Evolutionary conservation across 2,329 filamentous ascomycete genomes (phyloP).

Genomic region (Leptoxyphium fumago): DNA sequence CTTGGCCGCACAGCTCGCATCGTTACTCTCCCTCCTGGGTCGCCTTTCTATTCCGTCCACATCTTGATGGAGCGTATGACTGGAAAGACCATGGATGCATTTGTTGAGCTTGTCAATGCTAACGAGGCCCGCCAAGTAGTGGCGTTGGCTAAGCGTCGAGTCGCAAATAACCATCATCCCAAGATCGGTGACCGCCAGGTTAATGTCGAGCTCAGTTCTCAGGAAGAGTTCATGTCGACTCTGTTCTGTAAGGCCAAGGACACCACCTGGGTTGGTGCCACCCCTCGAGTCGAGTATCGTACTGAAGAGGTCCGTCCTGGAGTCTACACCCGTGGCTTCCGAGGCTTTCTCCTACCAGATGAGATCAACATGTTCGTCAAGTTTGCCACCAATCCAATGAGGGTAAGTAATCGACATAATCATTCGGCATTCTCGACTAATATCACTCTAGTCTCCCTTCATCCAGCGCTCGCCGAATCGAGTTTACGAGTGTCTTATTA

Average conservation of each 20-base stretch:
- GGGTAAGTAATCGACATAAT: conserved; percentile 25
- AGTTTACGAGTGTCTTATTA: conserved; percentile 38
- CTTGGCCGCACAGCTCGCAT: conserved; percentile 29
- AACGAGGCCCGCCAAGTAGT: conserved; percentile 26
- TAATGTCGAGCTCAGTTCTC: conserved; percentile 30
- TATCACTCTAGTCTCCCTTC: conserved; percentile 30
- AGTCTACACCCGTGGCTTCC: conserved; percentile 34
- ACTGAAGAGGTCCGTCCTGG: conserved; percentile 31
- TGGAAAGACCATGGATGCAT: conserved; percentile 42
- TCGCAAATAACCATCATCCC: conserved; percentile 23
- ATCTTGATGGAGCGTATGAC: conserved; percentile 44
- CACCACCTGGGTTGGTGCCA: conserved; percentile 28
- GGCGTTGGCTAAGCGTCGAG: conserved; percentile 22
- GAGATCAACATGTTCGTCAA: conserved; percentile 33
- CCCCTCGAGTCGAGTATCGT: conserved; percentile 20
- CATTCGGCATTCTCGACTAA: conserved; percentile 1
- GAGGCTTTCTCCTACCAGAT: conserved; percentile 36
- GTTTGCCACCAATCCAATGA: conserved; percentile 34
- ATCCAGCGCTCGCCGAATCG: conserved; percentile 35
- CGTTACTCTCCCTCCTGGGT: conserved; percentile 16
- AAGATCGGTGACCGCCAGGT: conserved; percentile 35
- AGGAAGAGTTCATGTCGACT: conserved; percentile 35
- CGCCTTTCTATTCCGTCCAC: conserved; percentile 33
- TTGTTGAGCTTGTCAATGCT: conserved; percentile 29
- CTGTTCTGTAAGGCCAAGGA: conserved; percentile 39